These are phyloP conservation scores for Hyphopichia wangnamkhiaoensis DNA, from an alignment of 1,139 yeast genomes.

Conservation along the genomic window DNA sequence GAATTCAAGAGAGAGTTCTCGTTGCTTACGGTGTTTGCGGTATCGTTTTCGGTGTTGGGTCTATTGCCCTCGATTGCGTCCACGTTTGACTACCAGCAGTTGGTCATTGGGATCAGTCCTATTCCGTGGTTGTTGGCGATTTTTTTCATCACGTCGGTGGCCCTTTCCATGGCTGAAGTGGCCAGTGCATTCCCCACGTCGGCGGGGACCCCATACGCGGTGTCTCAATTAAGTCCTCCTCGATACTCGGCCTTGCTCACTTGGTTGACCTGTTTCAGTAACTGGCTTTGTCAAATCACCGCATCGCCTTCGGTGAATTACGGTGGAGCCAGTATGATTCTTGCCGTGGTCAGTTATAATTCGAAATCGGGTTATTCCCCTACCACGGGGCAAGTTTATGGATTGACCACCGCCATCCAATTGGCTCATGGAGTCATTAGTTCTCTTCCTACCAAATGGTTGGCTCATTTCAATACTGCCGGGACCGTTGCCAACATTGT, in stretches of 20 bases:
- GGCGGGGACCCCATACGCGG: constrained; percentile 52
- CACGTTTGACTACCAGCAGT: constrained; percentile 53
- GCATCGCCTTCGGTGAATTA: constrained; percentile 67
- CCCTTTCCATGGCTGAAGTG: constrained; percentile 49
- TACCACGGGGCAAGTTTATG: constrained; percentile 51
- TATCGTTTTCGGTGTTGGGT: constrained; percentile 73
- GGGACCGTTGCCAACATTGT: constrained; percentile 55
- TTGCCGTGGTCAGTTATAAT: constrained; percentile 50
- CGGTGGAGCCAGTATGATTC: constrained; percentile 60
- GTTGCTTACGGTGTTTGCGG: constrained; percentile 62
- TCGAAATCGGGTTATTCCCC: constrained; percentile 35
- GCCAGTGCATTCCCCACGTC: constrained; percentile 52
- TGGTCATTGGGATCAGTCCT: constrained; percentile 54
- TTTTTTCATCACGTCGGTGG: constrained; percentile 51
- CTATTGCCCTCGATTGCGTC: constrained; percentile 70
- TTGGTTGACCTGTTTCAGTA: constrained; percentile 27
- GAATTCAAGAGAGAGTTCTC: constrained; percentile 73
- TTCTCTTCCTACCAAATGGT: constrained; percentile 54
- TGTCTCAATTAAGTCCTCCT: constrained; percentile 54
- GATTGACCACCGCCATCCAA: constrained; percentile 54
- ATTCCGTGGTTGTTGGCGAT: constrained; percentile 57
- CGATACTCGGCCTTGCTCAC: constrained; percentile 49
- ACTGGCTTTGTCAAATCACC: constrained; percentile 55
- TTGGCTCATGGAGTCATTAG: constrained; percentile 51
- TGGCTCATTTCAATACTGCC: constrained; percentile 54